These are phyloP conservation scores for Mrakia blollopis DNA, from an alignment of 768 basidiomycete species.

Conservation along the genomic window DNA sequence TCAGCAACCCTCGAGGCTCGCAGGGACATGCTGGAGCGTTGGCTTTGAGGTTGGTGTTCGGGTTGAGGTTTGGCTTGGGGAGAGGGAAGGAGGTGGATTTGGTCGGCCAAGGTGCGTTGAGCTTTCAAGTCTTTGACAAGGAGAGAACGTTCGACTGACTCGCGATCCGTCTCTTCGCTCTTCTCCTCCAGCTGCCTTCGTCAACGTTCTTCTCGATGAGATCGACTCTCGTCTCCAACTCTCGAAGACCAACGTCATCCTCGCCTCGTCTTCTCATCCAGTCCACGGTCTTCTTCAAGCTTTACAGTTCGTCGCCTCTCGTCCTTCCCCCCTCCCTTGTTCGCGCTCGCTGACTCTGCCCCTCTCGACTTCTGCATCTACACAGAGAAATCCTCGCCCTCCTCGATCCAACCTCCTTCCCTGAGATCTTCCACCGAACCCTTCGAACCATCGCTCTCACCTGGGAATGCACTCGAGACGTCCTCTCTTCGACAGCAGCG, in stretches of 20 bases:
- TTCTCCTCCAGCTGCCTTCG: not conserved
- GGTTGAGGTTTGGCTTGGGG: not conserved
- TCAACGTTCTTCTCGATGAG: conserved; percentile 10
- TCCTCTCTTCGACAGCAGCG: conserved; percentile 13
- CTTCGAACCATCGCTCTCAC: not conserved
- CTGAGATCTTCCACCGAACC: not conserved
- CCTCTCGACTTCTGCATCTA: not conserved
- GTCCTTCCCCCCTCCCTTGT: not conserved
- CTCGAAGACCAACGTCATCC: conserved; percentile 18
- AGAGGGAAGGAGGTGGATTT: not conserved
- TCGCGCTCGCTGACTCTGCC: not conserved
- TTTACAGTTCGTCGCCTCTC: conserved; percentile 11
- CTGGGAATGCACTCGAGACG: conserved; percentile 28
- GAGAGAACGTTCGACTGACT: not conserved
- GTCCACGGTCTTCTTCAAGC: conserved; percentile 27
- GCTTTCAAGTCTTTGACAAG: too few species aligned
- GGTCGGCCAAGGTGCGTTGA: conserved; percentile 7
- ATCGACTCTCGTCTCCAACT: conserved; percentile 3
- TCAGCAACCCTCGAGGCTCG: conserved; percentile 26
- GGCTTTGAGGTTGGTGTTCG: conserved; percentile 12
- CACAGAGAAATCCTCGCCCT: conserved; percentile 22
- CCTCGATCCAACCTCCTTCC: not conserved
- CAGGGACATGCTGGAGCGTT: conserved; percentile 24
- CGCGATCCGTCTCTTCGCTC: not conserved
- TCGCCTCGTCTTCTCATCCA: conserved; percentile 5